These are phyloP conservation scores for Diospyros kaki DNA, from an alignment of 148 eudicot genomes.

Conservation along the genomic window DNA sequence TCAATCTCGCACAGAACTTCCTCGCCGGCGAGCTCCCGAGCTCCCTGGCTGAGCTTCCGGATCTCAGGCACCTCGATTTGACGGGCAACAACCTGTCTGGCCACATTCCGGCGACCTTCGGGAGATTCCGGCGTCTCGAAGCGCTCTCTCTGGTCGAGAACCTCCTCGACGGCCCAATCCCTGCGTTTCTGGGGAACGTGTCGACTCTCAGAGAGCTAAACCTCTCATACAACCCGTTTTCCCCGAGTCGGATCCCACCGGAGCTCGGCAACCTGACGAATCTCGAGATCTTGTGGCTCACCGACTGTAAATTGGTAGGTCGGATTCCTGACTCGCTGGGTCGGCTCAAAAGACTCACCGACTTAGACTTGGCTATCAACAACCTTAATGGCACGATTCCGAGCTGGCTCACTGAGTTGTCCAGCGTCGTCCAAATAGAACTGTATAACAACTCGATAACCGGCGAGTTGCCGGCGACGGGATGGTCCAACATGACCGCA, in stretches of 20 bases:
- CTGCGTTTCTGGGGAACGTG: constrained; percentile 43
- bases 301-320: constrained; percentile 44
- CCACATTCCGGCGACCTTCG: constrained; percentile 54
- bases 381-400: constrained; percentile 48
- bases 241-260: constrained; percentile 50
- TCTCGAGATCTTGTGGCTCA: constrained; percentile 61
- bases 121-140: constrained; percentile 45
- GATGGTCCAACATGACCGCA: constrained; percentile 53
- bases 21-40: constrained; percentile 47
- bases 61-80: constrained; percentile 47
- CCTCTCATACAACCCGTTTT: constrained; percentile 61
- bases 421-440: constrained; percentile 52
- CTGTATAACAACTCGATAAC: constrained; percentile 56
- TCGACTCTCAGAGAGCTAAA: constrained; percentile 57
- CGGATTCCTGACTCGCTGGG: constrained; percentile 62
- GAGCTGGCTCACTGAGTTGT: constrained; percentile 47
- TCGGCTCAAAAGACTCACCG: constrained; percentile 33
- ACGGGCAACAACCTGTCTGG: constrained; percentile 75
- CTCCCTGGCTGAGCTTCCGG: constrained; percentile 24
- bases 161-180: constrained; percentile 58
- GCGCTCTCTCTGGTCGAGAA: constrained; percentile 47
- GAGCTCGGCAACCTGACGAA: constrained; percentile 49
- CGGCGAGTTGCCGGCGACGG: constrained; percentile 54
- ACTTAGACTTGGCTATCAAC: constrained; percentile 64
- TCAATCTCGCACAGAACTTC: constrained; percentile 49